Base-by-base conservation (phyloP, 1,139 yeast genomes). In the Debaryomyces fabryi region DNA sequence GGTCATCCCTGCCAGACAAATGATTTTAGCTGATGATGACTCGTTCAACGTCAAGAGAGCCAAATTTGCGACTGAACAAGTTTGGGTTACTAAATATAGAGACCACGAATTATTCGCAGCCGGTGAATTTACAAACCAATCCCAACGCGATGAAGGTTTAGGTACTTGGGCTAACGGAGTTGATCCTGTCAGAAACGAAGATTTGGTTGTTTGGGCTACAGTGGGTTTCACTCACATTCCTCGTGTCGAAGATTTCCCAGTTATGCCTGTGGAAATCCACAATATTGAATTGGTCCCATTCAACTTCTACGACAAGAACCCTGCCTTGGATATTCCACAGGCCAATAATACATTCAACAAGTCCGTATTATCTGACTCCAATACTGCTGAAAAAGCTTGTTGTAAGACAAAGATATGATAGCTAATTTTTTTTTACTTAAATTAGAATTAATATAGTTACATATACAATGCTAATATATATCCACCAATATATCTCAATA, bases 201-300 rank as follows among this genome's bases (percentile, higher is more conserved):
- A 89, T 59, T 68, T 85, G 55, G 95, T 89, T 49, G 84, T 89
- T 49, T 89, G 96, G 96, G 90, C 91, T 58, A 88, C 96, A 44
- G 69, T 89, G 65, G 95, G 92, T 27, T 81, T 89, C 72, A 89
- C 96, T 23, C 96, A 89, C 66, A 82, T 88, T 62, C 96, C 96
- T 58, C 81, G 92, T 62, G 86, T 86, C 32, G 96, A 89, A 72
- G 96, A 89, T 69, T 89, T 88, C 87, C 96, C 96, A 47, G 95
- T 89, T 52, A 89, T 89, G 96, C 95, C 96, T 39, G 88, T 85
- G 50, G 96, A 89, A 72, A 82, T 82, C 58, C 79, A 76, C 60
- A 85, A 79, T 64, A 83, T 88, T 58, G 79, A 82, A 53, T 76
- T 89, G 53, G 77, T 79, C 46, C 96, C 96, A 46, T 72, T 79